phyloP scores from a whole-genome alignment of 2,329 filamentous ascomycete genomes.

The Colletotrichum plurivorum region DNA sequence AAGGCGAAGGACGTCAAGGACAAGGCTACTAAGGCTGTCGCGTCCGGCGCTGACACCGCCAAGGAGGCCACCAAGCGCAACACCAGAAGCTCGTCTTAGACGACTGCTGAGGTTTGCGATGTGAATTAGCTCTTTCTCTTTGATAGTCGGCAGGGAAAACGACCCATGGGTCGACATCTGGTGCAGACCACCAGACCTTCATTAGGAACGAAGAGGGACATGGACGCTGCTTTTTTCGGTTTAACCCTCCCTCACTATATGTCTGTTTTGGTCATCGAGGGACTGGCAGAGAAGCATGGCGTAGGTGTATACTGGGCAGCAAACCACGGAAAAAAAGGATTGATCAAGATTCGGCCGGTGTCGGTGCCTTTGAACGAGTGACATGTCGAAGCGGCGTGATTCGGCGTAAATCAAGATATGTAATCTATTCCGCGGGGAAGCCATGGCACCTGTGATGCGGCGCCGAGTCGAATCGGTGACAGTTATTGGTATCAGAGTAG shows the following conservation, averaged over 20 bases:
- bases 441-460: background rate
- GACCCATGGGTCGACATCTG: slow-evolving; percentile 19
- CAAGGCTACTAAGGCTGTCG: slow-evolving; percentile 74
- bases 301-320: slow-evolving; percentile 37
- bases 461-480: background rate
- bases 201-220: slow-evolving; percentile 19
- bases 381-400: background rate
- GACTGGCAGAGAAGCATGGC: slow-evolving; percentile 38
- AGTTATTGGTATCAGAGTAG: background rate
- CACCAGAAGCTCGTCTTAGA: slow-evolving; percentile 69
- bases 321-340: slow-evolving; percentile 22
- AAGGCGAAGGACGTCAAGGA: slow-evolving; percentile 84
- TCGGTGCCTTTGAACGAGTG: background rate
- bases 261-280: slow-evolving; percentile 34
- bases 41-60: slow-evolving; percentile 77
- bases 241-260: slow-evolving; percentile 29
- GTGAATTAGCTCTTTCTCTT: slow-evolving; percentile 37
- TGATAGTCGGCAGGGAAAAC: slow-evolving; percentile 22
- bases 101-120: slow-evolving; percentile 27
- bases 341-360: slow-evolving; percentile 15
- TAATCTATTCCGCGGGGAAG: slow-evolving; percentile 19
- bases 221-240: slow-evolving; percentile 36
- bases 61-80: slow-evolving; percentile 80
- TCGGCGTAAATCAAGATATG: background rate
- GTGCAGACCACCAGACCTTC: slow-evolving; percentile 9